Evolutionary conservation across 805 yeast species (phyloP), one percentile per base, ranked within the genome.

Genomic region (Yarrowia porcina): DNA sequence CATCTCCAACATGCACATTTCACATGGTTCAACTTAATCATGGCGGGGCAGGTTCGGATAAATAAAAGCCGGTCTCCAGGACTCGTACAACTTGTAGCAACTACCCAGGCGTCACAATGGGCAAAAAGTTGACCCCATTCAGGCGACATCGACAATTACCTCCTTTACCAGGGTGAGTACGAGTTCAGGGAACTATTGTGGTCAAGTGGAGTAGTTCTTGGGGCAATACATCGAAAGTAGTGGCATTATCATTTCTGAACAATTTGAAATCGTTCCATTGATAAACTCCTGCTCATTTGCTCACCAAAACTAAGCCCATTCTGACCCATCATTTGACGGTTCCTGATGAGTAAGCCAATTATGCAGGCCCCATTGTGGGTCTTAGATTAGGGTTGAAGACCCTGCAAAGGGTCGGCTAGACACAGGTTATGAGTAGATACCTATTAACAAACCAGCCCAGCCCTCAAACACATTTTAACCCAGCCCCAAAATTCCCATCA

Each of bases 131-230:
- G 15, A 28, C 8, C 1, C 30, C n/a, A 25, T 25, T 42, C 4
- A 42, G 21, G 20, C 25, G 21, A 25, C 17, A 8, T n/a, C 47
- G 47, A 23, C 30, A 41, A 23, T n/a, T 41, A 10, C 47, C 47
- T 41, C 47, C 47, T 23, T 41, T 41, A 41, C 47, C 47, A 6
- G 47, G 47, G 47, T 41, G 47, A 41, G 47, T 23, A n/a, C n/a
- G n/a, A n/a, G n/a, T n/a, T n/a, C n/a, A n/a, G n/a, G n/a, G n/a
- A n/a, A n/a, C n/a, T n/a, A n/a, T n/a, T n/a, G n/a, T n/a, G n/a
- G n/a, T n/a, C n/a, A n/a, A n/a, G n/a, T n/a, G n/a, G n/a, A n/a
- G n/a, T n/a, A n/a, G n/a, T n/a, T n/a, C n/a, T n/a, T n/a, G n/a
- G n/a, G n/a, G n/a, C n/a, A n/a, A n/a, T n/a, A n/a, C n/a, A n/a